Conservation (phyloP, 73 alveolate species). For the Paramecium bursaria region DNA sequence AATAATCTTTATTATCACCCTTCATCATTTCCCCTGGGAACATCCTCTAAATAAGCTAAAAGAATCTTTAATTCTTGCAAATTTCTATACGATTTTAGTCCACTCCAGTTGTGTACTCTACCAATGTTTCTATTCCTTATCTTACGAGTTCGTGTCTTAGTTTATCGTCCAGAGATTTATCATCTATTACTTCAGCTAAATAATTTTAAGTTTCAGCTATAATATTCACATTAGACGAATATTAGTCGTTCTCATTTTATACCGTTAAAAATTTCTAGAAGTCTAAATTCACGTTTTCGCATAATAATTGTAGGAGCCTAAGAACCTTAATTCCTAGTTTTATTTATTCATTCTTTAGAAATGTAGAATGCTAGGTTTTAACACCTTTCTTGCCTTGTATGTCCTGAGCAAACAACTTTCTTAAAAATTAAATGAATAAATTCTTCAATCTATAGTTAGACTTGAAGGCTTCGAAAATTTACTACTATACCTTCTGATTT, state of each 20-base stretch:
- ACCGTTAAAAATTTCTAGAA: conserved; percentile 16
- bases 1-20: neutral
- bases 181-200: conserved; percentile 36
- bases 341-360: neutral
- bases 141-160: neutral
- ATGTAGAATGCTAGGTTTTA: neutral
- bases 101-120: conserved; percentile 41
- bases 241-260: conserved; percentile 30
- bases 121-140: conserved; percentile 45
- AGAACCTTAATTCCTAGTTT: conserved; percentile 9
- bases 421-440: neutral
- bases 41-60: conserved; percentile 15
- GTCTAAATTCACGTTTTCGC: conserved; percentile 51
- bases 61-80: conserved; percentile 41
- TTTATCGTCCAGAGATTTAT: neutral
- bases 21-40: neutral
- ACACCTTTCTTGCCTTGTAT: neutral
- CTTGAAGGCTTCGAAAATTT: neutral
- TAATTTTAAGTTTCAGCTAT: conserved; percentile 20
- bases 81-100: conserved; percentile 27
- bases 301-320: conserved; percentile 2
- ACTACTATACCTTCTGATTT: conserved; percentile 26
- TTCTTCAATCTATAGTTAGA: neutral
- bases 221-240: conserved; percentile 46
- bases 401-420: conserved; percentile 14